Base-by-base conservation (phyloP, 345 rosid genomes). In the Populus euphratica region DNA sequence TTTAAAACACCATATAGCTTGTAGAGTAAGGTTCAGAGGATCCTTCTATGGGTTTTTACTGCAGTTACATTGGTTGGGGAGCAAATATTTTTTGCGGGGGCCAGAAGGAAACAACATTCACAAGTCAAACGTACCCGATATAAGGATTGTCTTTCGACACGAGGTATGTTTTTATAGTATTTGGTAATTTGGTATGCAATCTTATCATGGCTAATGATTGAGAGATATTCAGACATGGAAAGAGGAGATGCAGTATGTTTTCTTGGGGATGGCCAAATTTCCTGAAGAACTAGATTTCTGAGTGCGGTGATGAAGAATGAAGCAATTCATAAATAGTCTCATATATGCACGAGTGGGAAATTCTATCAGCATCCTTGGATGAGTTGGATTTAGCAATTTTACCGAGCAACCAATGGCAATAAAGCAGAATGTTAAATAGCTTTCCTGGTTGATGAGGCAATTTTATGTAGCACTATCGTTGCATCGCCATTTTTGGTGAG, bases 11-110 rank as follows among this genome's bases (percentile, higher is more conserved):
- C 11, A 23, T 7, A 41, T 21, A 68, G 21, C 54, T n/a, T 73
- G 23, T 73, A 18, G 18, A 25, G 7, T 23, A 3, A 5, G 21
- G 31, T 54, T 56, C 14, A 43, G 27, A 54, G 67, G 61, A 18
- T 29, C 31, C 31, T 9, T 62, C 8, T 23, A 35, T 36, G 21
- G 59, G 36, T 64, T 67, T 12, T 29, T 69, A 35, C 9, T 78
- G 70, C 82, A 87, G 90, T 69, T 18, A 76, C 90, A 85, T 75
- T 87, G 90, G 90, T 87, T 87, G 43, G 90, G 90, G 31, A 41
- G 73, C 76, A 82, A 80, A 73, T 87, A 84, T 74, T 82, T 76
- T 73, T 10, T 82, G 14, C 82, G 85, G 67, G 87, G 90, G 2
- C 81, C 87, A 2, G 86, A 77, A 78, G 90, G 90, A 72, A 87